Conservation (phyloP, 2,329 filamentous ascomycete species). For the Calycina herbarum region DNA sequence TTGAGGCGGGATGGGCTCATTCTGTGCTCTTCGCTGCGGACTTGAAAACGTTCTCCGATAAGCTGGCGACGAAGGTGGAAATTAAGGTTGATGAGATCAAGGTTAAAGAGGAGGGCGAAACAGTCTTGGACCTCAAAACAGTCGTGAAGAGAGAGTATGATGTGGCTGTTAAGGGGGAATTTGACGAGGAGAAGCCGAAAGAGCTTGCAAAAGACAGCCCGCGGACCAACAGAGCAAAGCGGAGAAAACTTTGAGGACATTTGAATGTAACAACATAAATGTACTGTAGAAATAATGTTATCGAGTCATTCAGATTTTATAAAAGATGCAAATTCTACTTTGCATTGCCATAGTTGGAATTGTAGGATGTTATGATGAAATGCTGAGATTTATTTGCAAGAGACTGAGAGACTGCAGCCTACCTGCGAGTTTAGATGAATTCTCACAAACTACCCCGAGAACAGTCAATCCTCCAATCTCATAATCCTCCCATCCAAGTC, state of each 20-base stretch:
- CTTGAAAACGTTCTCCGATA: constrained; percentile 77
- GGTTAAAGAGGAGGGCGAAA: constrained; percentile 35
- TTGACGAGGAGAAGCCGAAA: constrained; percentile 23
- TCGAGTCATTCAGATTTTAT: too few species aligned
- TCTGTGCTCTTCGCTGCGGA: constrained; percentile 96
- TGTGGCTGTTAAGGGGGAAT: constrained; percentile 26
- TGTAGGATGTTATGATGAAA: too few species aligned
- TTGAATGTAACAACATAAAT: neutral
- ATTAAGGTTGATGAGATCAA: constrained; percentile 46
- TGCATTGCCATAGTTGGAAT: too few species aligned
- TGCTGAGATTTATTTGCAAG: too few species aligned
- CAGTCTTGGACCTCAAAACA: constrained; percentile 25
- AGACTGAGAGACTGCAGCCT: too few species aligned
- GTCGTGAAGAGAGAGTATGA: constrained; percentile 29
- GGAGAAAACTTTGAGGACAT: constrained; percentile 23
- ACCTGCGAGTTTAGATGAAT: too few species aligned
- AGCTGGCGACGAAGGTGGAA: constrained; percentile 46
- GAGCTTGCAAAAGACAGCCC: constrained; percentile 27
- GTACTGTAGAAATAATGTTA: neutral
- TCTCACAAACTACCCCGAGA: too few species aligned
- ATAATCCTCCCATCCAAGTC: too few species aligned
- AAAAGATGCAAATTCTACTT: too few species aligned
- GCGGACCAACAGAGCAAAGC: constrained; percentile 31
- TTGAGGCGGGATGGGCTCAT: constrained; percentile 95
- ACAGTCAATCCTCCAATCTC: too few species aligned